Base-by-base conservation (phyloP, 768 basidiomycete genomes). In the Collybiopsis confluens region DNA sequence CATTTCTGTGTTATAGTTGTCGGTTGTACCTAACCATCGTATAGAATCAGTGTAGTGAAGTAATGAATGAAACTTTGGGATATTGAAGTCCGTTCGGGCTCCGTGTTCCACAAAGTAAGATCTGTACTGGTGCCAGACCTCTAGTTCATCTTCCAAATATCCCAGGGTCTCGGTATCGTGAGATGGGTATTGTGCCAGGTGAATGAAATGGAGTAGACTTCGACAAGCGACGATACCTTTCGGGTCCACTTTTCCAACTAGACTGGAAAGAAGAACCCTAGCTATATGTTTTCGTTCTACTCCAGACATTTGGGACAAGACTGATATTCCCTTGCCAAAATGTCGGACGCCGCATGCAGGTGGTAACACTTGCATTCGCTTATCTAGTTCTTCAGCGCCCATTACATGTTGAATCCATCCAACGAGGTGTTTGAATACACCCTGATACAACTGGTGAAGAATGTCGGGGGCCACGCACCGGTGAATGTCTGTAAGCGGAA, bases 41-140 rank as follows among this genome's bases (percentile, higher is more conserved):
- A 73, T 73, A 2, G 54, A 21, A 4, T 60, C 54, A 20, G 63
- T 45, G 48, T 70, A 71, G 51, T 71, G 69, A 7, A 56, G 3
- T 35, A 71, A 52, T 2, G 56, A 55, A 53, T 70, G 67, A 18
- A 65, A 47, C 54, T 74, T 74, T 7, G 68, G 66, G 18, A 74
- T 67, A 50, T 71, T 66, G 54, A 73, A 73, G 44, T 73, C 55
- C 9, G 62, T 28, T 10, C 60, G 64, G 15, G 63, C 40, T 4
- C 47, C 58, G 8, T 55, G 37, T 0, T 54, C 42, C 16, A 65
- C 27, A 49, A 73, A 69, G 13, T 5, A 45, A 13, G 24, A 4
- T 26, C 23, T 26, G n/a, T 18, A 5, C 23, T 21, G 11, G 13
- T 45, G 23, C 45, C 45, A 45, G 5, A 26, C 4, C 5, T 45